A percentile compares a stretch with the other conserved stretches of the same genome.
phyloP scores from a whole-genome alignment of 352 stramenopile genomes.

The Pythium plurisporium region DNA sequence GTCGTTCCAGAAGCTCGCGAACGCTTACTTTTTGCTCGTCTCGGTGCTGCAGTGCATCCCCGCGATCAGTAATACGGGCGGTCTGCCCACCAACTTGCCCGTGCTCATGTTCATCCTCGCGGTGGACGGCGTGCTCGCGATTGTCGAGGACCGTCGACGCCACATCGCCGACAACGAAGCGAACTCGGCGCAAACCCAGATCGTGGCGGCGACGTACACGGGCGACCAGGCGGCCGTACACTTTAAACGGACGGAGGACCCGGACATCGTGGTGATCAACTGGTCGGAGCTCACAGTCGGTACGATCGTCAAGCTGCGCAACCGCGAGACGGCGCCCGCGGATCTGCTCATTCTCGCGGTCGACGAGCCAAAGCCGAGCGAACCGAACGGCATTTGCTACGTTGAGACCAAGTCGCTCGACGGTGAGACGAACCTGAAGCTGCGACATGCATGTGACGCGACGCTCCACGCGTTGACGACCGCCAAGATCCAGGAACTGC shows the following conservation, averaged over 20 bases:
- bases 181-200: constrained; percentile 67
- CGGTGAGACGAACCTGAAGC: constrained; percentile 84
- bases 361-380: constrained; percentile 47
- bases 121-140: constrained; percentile 80
- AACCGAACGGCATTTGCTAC: constrained; percentile 77
- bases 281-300: constrained; percentile 81
- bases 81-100: constrained; percentile 81
- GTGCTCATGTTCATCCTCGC: constrained; percentile 88
- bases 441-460: constrained; percentile 57
- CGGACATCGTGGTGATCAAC: constrained; percentile 48
- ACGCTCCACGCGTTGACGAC: constrained; percentile 58
- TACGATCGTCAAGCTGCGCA: constrained; percentile 78
- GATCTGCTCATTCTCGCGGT: constrained; percentile 81
- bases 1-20: constrained; percentile 88
- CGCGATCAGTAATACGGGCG: constrained; percentile 88
- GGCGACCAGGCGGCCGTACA: constrained; percentile 20
- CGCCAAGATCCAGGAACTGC: constrained; percentile 62
- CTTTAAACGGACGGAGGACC: constrained; percentile 30
- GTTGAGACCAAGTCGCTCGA: constrained; percentile 89
- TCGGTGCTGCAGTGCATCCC: constrained; percentile 85
- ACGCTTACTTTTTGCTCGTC: constrained; percentile 92
- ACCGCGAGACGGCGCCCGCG: constrained; percentile 76
- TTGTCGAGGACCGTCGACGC: constrained; percentile 82
- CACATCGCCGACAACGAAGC: constrained; percentile 77
- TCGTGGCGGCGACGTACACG: constrained; percentile 49